These are phyloP conservation scores for Stachybotrys chartarum DNA, from an alignment of 2,329 filamentous ascomycete species.

Conservation along the genomic window DNA sequence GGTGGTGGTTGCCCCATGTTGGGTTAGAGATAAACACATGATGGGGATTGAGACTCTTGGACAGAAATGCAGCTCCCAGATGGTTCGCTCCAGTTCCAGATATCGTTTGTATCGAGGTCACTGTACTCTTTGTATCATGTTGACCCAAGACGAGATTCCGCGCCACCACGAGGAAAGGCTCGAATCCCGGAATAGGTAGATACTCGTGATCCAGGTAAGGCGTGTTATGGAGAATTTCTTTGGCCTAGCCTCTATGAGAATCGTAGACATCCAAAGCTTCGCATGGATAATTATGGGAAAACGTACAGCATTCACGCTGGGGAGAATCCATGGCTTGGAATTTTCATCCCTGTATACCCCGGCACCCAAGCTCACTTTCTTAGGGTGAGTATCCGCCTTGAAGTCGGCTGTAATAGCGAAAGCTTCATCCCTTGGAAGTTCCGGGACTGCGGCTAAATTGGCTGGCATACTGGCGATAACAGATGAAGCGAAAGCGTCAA, in stretches of 20 bases:
- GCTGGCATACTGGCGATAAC: neutral
- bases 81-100: slow-evolving; percentile 27
- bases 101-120: slow-evolving; percentile 25
- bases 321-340: slow-evolving; percentile 86
- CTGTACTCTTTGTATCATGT: slow-evolving; percentile 3
- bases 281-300: neutral
- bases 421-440: slow-evolving; percentile 1
- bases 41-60: slow-evolving; percentile 9
- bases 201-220: slow-evolving; percentile 89
- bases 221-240: slow-evolving; percentile 71
- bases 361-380: slow-evolving; percentile 29
- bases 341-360: slow-evolving; percentile 86
- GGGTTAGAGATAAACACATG: slow-evolving; percentile 19
- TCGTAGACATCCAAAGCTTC: neutral
- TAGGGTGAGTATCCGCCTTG: slow-evolving; percentile 8
- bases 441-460: neutral
- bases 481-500: too few species aligned
- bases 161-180: slow-evolving; percentile 47
- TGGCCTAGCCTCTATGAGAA: slow-evolving; percentile 50
- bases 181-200: slow-evolving; percentile 77
- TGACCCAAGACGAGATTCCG: slow-evolving; percentile 15
- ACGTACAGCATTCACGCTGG: slow-evolving; percentile 78
- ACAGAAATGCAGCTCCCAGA: slow-evolving; percentile 18
- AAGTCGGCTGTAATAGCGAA: slow-evolving; percentile 3
- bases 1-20: slow-evolving; percentile 41